These are phyloP conservation scores for Ganoderma meredithae DNA, from an alignment of 1,284 basidiomycete genomes.

Conservation along the genomic window DNA sequence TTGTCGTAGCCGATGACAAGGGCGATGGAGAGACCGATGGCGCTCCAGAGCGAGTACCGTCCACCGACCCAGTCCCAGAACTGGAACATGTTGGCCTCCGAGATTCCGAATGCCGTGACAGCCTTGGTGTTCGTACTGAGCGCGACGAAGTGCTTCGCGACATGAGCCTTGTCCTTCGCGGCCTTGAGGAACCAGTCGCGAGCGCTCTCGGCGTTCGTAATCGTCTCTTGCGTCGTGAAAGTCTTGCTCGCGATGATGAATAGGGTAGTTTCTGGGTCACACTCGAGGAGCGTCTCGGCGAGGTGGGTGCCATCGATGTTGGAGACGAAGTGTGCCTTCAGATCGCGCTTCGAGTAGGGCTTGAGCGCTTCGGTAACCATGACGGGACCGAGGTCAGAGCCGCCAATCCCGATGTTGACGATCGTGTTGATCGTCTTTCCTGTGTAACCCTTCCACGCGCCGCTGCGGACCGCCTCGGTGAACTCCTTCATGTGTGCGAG, in stretches of 20 bases:
- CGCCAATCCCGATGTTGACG: constrained; percentile 99
- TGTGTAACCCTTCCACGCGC: constrained; percentile 96
- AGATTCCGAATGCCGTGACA: constrained; percentile 95
- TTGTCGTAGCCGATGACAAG: constrained; percentile 94
- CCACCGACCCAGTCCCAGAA: constrained; percentile 99
- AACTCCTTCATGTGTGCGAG: constrained; percentile 94
- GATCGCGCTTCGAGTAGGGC: constrained; percentile 89
- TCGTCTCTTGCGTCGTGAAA: constrained; percentile 99
- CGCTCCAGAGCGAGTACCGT: constrained; percentile 97
- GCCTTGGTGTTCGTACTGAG: constrained; percentile 96
- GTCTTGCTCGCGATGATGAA: constrained; percentile 99
- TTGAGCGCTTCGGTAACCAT: constrained; percentile 99
- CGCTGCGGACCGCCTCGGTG: constrained; percentile 85
- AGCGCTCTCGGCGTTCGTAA: constrained; percentile 96
- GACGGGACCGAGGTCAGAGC: constrained; percentile 96
- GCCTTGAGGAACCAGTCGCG: constrained; percentile 92
- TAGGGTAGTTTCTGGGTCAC: constrained; percentile 92
- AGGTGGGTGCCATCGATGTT: constrained; percentile 99
- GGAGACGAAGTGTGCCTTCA: constrained; percentile 91
- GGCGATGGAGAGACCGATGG: constrained; percentile 95
- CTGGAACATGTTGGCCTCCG: constrained; percentile 96
- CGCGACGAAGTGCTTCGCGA: constrained; percentile 99
- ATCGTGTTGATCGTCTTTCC: constrained; percentile 94
- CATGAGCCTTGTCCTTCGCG: constrained; percentile 89
- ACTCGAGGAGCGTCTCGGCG: constrained; percentile 85